Evolutionary conservation across 345 rosid genomes (phyloP).

Genomic region (Bruguiera sexangula): DNA sequence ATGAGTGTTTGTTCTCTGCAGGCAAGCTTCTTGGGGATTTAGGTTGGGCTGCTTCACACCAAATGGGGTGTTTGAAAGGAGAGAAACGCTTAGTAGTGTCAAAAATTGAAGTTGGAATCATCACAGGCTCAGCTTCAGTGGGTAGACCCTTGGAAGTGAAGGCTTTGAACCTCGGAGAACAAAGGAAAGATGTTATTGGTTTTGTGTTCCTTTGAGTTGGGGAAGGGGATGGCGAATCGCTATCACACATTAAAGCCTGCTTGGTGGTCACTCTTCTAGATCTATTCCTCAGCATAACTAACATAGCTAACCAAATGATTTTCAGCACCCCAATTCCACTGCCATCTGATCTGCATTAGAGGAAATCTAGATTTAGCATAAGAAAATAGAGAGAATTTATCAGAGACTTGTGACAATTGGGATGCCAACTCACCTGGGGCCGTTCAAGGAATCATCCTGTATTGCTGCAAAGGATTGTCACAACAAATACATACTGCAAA

Average conservation of each 20-base stretch:
- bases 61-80: slow-evolving; percentile 34
- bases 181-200: slow-evolving; percentile 36
- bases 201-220: slow-evolving; percentile 24
- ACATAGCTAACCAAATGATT: background rate
- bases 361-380: background rate
- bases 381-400: background rate
- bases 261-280: slow-evolving; percentile 49
- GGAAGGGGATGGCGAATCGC: slow-evolving; percentile 35
- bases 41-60: slow-evolving; percentile 23
- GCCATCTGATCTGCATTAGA: background rate
- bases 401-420: too few species aligned
- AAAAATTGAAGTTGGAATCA: slow-evolving; percentile 62
- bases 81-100: slow-evolving; percentile 45
- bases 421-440: slow-evolving; percentile 24
- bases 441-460: background rate
- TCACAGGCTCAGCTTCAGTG: slow-evolving; percentile 36
- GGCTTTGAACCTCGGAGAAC: slow-evolving; percentile 53
- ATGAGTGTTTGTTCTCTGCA: slow-evolving; percentile 18
- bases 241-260: slow-evolving; percentile 65
- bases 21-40: slow-evolving; percentile 34
- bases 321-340: background rate
- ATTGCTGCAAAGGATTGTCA: slow-evolving; percentile 4
- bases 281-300: slow-evolving; percentile 50
- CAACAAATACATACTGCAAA: too few species aligned
- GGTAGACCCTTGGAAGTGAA: slow-evolving; percentile 39